Evolutionary conservation across 768 basidiomycete species (phyloP), one percentile per base, ranked within the genome.

Genomic region (Trametopsis cervina): DNA sequence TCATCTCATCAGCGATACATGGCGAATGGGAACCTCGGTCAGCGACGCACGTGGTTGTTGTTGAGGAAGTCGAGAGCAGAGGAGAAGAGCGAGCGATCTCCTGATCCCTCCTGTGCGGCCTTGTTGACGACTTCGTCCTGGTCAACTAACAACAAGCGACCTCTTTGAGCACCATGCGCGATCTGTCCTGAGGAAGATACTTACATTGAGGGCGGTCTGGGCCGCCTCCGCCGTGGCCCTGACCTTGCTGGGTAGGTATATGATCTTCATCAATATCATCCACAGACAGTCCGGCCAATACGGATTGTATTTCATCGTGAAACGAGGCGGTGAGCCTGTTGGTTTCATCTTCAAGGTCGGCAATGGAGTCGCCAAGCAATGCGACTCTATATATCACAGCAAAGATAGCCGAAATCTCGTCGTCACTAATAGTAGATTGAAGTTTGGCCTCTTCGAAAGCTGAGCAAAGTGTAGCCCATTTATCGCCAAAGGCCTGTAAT

Each of bases 131-230:
- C 86, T 46, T 84, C 75, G 2, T 81, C 70, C 17, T 83, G 64
- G 63, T 90, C 62, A 62, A 83, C 89, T 89, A n/a, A n/a, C n/a
- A n/a, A n/a, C n/a, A 6, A 29, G n/a, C n/a, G 57, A 18, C n/a
- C n/a, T n/a, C n/a, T n/a, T n/a, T n/a, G n/a, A n/a, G n/a, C n/a
- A n/a, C n/a, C n/a, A n/a, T n/a, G 29, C 37, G 39, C 22, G 37
- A 43, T 40, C 4, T n/a, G 39, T 40, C 23, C 33, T 13, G 17
- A 40, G 38, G 11, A 40, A n/a, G n/a, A 23, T 9, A 50, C 60
- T 26, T 41, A 64, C 64, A 50, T 25, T 61, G 48, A 22, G 60
- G 55, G 24, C 57, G 52, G 4, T 56, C 37, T 23, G 22, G 40
- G 29, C 43, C 29, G 24, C 37, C 46, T 4, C 42, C 38, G 15